Evolutionary conservation across 441 rosid species (phyloP).

Genomic region (Populus trichocarpa): DNA sequence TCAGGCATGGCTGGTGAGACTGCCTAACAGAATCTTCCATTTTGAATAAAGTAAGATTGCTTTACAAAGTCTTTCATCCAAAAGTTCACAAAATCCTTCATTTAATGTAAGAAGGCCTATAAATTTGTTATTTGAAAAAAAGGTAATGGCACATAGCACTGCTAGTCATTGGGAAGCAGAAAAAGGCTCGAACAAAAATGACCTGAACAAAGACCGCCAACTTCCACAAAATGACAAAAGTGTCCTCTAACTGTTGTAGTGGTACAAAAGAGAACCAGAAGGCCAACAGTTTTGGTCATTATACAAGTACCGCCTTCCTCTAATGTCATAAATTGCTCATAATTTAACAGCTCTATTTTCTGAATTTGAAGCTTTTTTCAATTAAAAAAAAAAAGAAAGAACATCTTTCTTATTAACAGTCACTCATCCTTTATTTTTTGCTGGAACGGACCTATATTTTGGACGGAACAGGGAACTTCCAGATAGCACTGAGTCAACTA

Average conservation of each 20-base stretch:
- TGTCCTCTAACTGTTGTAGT: not conserved
- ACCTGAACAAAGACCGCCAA: not conserved
- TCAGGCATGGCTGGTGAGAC: not conserved
- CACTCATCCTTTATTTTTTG: not conserved
- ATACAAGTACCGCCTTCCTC: not conserved
- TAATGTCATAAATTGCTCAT: not conserved
- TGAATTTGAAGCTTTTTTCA: too few relatives aligned
- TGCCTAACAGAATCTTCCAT: not conserved
- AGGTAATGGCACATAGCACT: not conserved
- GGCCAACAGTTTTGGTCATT: not conserved
- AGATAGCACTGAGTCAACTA: not conserved
- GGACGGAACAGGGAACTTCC: not conserved
- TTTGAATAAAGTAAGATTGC: not conserved
- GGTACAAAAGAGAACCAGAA: not conserved
- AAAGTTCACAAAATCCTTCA: not conserved
- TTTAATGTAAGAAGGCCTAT: too few relatives aligned
- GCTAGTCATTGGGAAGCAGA: not conserved
- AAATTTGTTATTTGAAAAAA: too few relatives aligned
- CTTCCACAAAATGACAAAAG: not conserved
- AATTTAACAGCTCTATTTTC: not conserved
- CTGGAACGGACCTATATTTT: not conserved
- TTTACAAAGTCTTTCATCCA: not conserved
- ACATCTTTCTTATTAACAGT: not conserved
- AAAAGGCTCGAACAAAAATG: not conserved
- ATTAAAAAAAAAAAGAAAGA: too few relatives aligned